A percentile compares a stretch with the other conserved stretches of the same genome.
Conservation (phyloP, 257 asterid species). For the Sherardia arvensis region DNA sequence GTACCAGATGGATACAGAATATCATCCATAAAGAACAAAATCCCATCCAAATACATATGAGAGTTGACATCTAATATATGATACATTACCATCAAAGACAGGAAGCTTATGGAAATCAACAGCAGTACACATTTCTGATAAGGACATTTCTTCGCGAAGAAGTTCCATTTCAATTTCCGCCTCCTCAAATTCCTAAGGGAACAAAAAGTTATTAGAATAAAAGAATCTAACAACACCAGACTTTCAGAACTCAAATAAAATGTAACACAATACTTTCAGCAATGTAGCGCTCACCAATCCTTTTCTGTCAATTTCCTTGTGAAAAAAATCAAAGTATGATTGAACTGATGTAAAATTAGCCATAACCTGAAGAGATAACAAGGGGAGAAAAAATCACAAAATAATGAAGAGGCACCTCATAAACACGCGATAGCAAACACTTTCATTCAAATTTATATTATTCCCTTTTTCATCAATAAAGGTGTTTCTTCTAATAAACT, state of each 20-base stretch:
- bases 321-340: slow-evolving; percentile 26
- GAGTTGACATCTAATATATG: background rate
- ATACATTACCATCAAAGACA: slow-evolving; percentile 45
- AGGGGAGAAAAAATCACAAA: background rate
- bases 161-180: slow-evolving; percentile 93
- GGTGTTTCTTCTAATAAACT: background rate
- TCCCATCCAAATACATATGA: background rate
- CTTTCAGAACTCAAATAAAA: too few species aligned
- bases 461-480: background rate
- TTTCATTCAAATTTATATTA: background rate
- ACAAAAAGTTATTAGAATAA: slow-evolving; percentile 13
- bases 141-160: slow-evolving; percentile 50
- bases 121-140: slow-evolving; percentile 34
- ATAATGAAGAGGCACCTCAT: background rate
- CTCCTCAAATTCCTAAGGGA: slow-evolving; percentile 78
- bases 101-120: slow-evolving; percentile 52
- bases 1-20: background rate
- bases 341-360: slow-evolving; percentile 24
- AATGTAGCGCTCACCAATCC: slow-evolving; percentile 18
- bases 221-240: background rate
- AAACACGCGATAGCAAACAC: background rate
- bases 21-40: background rate
- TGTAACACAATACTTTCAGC: background rate
- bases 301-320: slow-evolving; percentile 19
- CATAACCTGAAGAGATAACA: slow-evolving; percentile 24